Conservation (phyloP, 1,284 basidiomycete genomes). For the Ceratobasidium sp. region DNA sequence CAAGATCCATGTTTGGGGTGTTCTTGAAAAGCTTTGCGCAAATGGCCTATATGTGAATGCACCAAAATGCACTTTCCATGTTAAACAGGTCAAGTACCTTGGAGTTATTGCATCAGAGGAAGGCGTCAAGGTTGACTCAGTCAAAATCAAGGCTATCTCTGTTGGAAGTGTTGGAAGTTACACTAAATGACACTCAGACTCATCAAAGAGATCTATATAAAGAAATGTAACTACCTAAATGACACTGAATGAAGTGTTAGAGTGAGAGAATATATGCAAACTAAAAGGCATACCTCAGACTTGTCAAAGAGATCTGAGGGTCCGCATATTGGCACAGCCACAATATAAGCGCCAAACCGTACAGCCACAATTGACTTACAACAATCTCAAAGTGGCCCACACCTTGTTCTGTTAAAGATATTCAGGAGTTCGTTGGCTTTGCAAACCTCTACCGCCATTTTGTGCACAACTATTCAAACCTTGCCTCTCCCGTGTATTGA, state of each 20-base stretch:
- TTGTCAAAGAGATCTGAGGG: too few relatives aligned
- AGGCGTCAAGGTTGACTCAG: slow-evolving; percentile 49
- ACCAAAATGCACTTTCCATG: slow-evolving; percentile 51
- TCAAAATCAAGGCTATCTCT: slow-evolving; percentile 50
- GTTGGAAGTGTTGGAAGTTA: too few relatives aligned
- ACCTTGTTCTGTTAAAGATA: slow-evolving; percentile 53
- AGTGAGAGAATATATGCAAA: too few relatives aligned
- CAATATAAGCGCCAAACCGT: too few relatives aligned
- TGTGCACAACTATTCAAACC: slow-evolving; percentile 49
- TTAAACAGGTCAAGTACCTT: slow-evolving; percentile 50
- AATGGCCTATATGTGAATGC: slow-evolving; percentile 46
- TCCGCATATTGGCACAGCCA: too few relatives aligned
- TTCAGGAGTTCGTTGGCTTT: slow-evolving; percentile 53
- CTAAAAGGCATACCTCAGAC: too few relatives aligned
- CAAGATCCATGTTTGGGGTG: slow-evolving; percentile 16
- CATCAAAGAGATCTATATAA: too few relatives aligned
- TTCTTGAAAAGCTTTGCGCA: slow-evolving; percentile 39
- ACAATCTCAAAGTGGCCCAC: slow-evolving; percentile 56
- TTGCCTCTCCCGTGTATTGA: slow-evolving; percentile 49
- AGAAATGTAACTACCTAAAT: too few relatives aligned
- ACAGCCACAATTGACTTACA: slow-evolving; percentile 56
- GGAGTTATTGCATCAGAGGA: slow-evolving; percentile 48
- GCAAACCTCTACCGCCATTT: slow-evolving; percentile 54
- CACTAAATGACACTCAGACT: too few relatives aligned
- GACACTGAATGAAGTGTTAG: too few relatives aligned